Base-by-base conservation (phyloP, 2,329 filamentous ascomycete species). In the Aureobasidium mangrovei region DNA sequence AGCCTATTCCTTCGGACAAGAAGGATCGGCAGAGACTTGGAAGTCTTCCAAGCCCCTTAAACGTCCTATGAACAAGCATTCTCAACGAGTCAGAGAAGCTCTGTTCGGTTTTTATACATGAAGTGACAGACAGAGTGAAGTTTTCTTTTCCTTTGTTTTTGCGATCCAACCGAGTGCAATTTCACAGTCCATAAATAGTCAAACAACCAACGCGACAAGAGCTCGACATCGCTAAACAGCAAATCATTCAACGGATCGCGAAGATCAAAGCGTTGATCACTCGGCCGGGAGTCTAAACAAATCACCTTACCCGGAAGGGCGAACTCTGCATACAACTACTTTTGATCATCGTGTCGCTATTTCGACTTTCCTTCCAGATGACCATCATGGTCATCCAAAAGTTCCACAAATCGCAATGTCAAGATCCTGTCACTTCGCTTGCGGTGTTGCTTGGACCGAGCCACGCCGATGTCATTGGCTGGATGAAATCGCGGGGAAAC, bases 381-480 rank as follows among this genome's bases (percentile, higher is more conserved):
- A 51, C 9, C 4, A 35, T 27, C 10, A 27, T 33, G 9, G 28
- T 32, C 32, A 28, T 32, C 10, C 27, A 24, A 27, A 51, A 51
- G 38, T 51, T 51, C 47, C 47, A 51, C 38, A 35, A 51, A 51
- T 42, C 47, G 47, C 38, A 41, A n/a, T n/a, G 7, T 48, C 35
- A 31, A 48, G 27, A 7, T 7, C 1, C 12, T 48, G 45, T 35
- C 38, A 35, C 38, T 12, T 51, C 38, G 47, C 47, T 51, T 51
- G 38, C 18, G 4, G 12, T 10, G 24, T 33, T 39, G 47, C 38
- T 51, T 51, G 47, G 10, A 35, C 32, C 38, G 33, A 32, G 38
- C 47, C 47, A 35, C 38, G 9, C 12, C 18, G n/a, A 51, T 35
- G 29, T 35, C 36, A 51, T 51, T 51, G 12, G 47, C 12, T 8